Evolutionary conservation across 495 filamentous ascomycete species (phyloP), one percentile per base, ranked within the genome.

Genomic region (Terfezia claveryi): DNA sequence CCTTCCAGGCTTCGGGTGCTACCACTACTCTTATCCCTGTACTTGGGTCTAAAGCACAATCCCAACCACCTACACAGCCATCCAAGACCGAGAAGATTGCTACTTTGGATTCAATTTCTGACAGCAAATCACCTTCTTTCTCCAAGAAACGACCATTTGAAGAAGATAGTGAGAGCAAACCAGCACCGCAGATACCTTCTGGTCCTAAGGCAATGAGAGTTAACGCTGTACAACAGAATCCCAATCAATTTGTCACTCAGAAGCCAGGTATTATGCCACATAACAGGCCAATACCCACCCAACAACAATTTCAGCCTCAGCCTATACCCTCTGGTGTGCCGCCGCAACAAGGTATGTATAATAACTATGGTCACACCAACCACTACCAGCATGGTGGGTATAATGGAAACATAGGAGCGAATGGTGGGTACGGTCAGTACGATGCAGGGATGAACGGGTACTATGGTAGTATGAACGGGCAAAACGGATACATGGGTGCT

Each of bases 341-440:
- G 54, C n/a, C 36, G 41, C 8, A 54, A 58, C 36, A 63, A 8
- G 68, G 66, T 10, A 71, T 74, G 67, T 59, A 62, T 52, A 36
- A 16, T 20, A 59, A 61, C 58, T 53, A 73, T 70, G 69, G 65
- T 63, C 57, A 61, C 57, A 32, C 67, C 65, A 68, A 58, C 67
- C 38, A 70, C 67, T 55, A 69, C 64, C 61, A 73, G 66, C 69
- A 64, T 53, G 49, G 71, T 71, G 66, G 68, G 68, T 38, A 68
- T 69, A 60, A 62, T 55, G 51, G 52, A 49, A 46, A 46, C 8
- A 46, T 46, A 4, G 41, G 41, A 20, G 14, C 41, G 17, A 46
- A 46, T 20, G 17, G 12, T 5, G 41, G 41, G 14, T 20, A 14
- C 4, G 41, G 41, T 3, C 12, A 14, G 41, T 32, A 32, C 2